These are phyloP conservation scores for Solanum peruvianum DNA, from an alignment of 257 asterid species.

Conservation along the genomic window DNA sequence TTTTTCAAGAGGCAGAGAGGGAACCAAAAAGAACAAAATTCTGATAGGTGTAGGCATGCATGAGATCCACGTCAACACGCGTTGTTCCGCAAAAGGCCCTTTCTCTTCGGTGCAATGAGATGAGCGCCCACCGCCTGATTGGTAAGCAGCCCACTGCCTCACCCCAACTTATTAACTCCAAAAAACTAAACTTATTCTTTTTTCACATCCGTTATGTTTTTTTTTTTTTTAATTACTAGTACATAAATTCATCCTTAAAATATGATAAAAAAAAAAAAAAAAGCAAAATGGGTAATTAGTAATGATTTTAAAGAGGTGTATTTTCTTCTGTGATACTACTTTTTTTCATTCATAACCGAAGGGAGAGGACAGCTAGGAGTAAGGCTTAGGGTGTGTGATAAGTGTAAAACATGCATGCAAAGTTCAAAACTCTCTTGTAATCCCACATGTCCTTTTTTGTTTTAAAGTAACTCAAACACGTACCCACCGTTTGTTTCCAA, in stretches of 20 bases:
- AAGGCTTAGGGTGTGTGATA: conserved; percentile 1
- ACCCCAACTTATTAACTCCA: not conserved
- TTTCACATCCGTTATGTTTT: not conserved
- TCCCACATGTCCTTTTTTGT: conserved; percentile 59
- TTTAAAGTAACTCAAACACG: conserved; percentile 52
- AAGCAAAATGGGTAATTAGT: not conserved
- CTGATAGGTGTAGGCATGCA: conserved; percentile 30
- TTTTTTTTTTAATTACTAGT: no score
- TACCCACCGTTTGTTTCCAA: conserved; percentile 64
- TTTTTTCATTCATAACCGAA: not conserved
- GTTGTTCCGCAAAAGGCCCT: conserved; percentile 5
- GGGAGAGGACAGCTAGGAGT: not conserved
- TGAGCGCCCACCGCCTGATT: conserved; percentile 4
- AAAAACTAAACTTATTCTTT: not conserved
- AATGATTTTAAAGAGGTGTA: not conserved
- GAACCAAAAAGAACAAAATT: not conserved
- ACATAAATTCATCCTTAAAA: not conserved
- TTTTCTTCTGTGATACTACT: not conserved
- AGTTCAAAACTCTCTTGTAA: conserved; percentile 9
- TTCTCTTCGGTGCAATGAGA: conserved; percentile 18
- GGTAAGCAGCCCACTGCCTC: not conserved
- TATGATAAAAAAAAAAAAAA: not conserved
- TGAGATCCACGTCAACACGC: conserved; percentile 21
- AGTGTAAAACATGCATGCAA: conserved; percentile 74
- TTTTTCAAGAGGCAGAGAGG: not conserved